phyloP scores from a whole-genome alignment of 2,329 filamentous ascomycete genomes.

The Xylaria sp. region DNA sequence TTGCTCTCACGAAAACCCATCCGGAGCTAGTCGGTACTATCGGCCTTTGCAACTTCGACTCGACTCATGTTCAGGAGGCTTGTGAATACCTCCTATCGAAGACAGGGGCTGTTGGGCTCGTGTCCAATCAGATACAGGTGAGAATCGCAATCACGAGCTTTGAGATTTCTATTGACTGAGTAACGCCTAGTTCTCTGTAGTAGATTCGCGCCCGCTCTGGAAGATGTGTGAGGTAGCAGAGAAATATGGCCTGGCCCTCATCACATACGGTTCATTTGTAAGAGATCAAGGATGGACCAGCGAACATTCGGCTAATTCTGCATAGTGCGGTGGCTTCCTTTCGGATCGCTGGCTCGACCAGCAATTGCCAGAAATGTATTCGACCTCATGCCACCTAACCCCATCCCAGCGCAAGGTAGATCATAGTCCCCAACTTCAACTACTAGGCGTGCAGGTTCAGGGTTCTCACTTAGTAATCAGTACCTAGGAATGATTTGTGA shows the following conservation, averaged over 20 bases:
- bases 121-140: slow-evolving; percentile 53
- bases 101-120: slow-evolving; percentile 46
- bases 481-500: slow-evolving; percentile 50
- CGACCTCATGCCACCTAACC: slow-evolving; percentile 46
- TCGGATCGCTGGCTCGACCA: slow-evolving; percentile 50
- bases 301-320: neutral
- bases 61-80: slow-evolving; percentile 47
- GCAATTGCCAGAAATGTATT: slow-evolving; percentile 50
- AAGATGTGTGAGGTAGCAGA: slow-evolving; percentile 47
- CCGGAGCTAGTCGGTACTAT: slow-evolving; percentile 48
- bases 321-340: slow-evolving; percentile 52
- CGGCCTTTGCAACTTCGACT: slow-evolving; percentile 53
- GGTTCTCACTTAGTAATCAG: slow-evolving; percentile 19
- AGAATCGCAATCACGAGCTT: slow-evolving; percentile 12
- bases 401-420: slow-evolving; percentile 53
- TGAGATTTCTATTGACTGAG: slow-evolving; percentile 11
- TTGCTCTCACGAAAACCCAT: slow-evolving; percentile 44
- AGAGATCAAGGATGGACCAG: neutral
- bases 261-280: slow-evolving; percentile 53
- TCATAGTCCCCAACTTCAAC: neutral
- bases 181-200: slow-evolving; percentile 48
- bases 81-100: slow-evolving; percentile 50
- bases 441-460: neutral
- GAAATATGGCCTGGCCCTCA: slow-evolving; percentile 48
- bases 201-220: slow-evolving; percentile 49